A percentile compares a stretch with the other conserved stretches of the same genome.
Conservation (phyloP, 441 rosid genomes). For the Adansonia madagascariensis region DNA sequence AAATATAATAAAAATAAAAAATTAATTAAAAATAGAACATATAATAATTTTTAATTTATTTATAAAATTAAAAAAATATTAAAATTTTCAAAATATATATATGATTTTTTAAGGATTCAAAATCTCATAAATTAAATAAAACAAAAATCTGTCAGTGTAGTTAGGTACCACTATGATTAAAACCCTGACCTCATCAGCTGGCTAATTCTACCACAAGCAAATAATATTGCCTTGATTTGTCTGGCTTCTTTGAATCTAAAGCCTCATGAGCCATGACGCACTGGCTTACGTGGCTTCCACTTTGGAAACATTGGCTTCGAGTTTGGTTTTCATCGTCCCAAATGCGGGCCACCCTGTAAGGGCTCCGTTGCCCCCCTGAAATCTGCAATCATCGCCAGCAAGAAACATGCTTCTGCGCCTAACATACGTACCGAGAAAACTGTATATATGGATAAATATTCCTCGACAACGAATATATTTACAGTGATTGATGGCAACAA, state of each 20-base stretch:
- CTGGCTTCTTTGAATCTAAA: not conserved
- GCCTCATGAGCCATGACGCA: slow-evolving; percentile 1
- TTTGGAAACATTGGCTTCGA: not conserved
- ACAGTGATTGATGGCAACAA: not conserved
- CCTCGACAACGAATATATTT: not conserved
- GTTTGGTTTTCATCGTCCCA: not conserved
- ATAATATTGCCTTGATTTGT: not conserved
- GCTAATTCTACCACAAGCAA: not conserved
- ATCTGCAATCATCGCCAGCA: not conserved
- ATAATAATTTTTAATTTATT: too few species aligned
- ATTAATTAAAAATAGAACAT: too few species aligned
- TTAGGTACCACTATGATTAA: not conserved
- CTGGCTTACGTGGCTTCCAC: slow-evolving; percentile 8
- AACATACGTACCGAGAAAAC: too few species aligned
- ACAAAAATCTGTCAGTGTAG: not conserved
- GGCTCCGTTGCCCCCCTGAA: too few species aligned
- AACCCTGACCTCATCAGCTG: not conserved
- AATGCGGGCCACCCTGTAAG: not conserved
- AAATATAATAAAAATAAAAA: too few species aligned
- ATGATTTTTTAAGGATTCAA: not conserved
- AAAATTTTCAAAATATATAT: not conserved
- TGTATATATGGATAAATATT: not conserved
- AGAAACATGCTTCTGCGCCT: not conserved
- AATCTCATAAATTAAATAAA: not conserved
- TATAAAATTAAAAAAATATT: too few species aligned